phyloP scores from a whole-genome alignment of 2,329 filamentous ascomycete species.

The Monilinia aucupariae region DNA sequence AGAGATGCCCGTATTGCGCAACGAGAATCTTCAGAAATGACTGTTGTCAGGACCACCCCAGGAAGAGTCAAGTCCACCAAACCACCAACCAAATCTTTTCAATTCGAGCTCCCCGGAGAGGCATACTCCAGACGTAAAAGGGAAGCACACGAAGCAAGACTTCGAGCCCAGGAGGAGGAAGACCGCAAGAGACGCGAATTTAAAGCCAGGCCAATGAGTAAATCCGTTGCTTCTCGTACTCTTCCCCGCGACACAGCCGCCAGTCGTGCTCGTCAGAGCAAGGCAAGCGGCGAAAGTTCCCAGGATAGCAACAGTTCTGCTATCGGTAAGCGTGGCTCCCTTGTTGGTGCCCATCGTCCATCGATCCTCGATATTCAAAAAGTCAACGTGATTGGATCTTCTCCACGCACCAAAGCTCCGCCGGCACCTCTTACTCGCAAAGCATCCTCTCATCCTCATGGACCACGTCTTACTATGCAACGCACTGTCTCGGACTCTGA shows the following conservation, averaged over 20 bases:
- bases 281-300: slow-evolving; percentile 34
- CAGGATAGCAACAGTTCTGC: slow-evolving; percentile 22
- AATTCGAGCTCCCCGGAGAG: slow-evolving; percentile 59
- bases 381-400: slow-evolving; percentile 28
- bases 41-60: slow-evolving; percentile 34
- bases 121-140: slow-evolving; percentile 46
- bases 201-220: slow-evolving; percentile 54
- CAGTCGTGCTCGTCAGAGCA: slow-evolving; percentile 51
- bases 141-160: slow-evolving; percentile 50
- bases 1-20: slow-evolving; percentile 49
- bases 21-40: slow-evolving; percentile 36
- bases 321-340: slow-evolving; percentile 31
- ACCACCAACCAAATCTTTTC: slow-evolving; percentile 45
- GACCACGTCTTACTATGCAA: slow-evolving; percentile 33
- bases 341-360: slow-evolving; percentile 34
- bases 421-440: slow-evolving; percentile 23
- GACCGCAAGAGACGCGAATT: slow-evolving; percentile 56
- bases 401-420: slow-evolving; percentile 28
- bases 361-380: slow-evolving; percentile 35
- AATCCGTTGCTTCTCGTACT: slow-evolving; percentile 36
- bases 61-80: slow-evolving; percentile 47
- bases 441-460: slow-evolving; percentile 23
- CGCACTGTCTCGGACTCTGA: slow-evolving; percentile 48
- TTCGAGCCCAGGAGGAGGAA: slow-evolving; percentile 55
- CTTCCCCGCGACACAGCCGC: slow-evolving; percentile 52